Evolutionary conservation across 805 yeast genomes (phyloP), one percentile per base, ranked within the genome.

Genomic region (Suhomyces vadensis): DNA sequence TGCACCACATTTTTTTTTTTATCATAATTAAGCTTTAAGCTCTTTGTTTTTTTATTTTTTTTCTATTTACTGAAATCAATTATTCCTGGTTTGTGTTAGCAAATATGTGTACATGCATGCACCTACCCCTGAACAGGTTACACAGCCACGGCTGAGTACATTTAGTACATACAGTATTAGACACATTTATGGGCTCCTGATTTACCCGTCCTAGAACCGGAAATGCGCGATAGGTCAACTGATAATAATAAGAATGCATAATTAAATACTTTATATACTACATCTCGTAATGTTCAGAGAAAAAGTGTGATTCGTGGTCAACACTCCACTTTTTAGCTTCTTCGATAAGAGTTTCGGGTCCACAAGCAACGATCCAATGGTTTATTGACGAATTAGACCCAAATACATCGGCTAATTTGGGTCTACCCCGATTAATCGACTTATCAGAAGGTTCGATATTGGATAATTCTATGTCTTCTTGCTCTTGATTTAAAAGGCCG

Each of bases 291-390:
- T 63, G 61, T 51, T 81, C 86, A 14, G 71, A 62, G 39, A 70
- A 67, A 40, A 64, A 70, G 23, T 69, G 61, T 14, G 74, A 65
- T 4, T 64, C 61, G 21, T 67, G 57, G 0, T 46, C 44, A 1
- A 50, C 55, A 0, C 80, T 73, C 65, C 78, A 65, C 2, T 14
- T 40, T 26, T 58, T 48, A 20, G 76, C 73, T 9, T 74, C 76
- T 1, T 43, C 38, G 31, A 77, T 69, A 48, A 82, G 57, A 0
- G 70, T 48, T 1, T 56, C 53, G 1, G 84, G 84, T 1, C 88
- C 88, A 63, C 87, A 82, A 1, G 82, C 73, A 13, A 82, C 60
- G 0, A 81, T 56, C 81, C 83, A 81, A 42, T 69, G 72, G 43
- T 73, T 70, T 0, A 67, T 61, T 5, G 54, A 52, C n/a, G 51